Evolutionary conservation across 805 yeast genomes (phyloP).

Genomic region (Candida germanica): DNA sequence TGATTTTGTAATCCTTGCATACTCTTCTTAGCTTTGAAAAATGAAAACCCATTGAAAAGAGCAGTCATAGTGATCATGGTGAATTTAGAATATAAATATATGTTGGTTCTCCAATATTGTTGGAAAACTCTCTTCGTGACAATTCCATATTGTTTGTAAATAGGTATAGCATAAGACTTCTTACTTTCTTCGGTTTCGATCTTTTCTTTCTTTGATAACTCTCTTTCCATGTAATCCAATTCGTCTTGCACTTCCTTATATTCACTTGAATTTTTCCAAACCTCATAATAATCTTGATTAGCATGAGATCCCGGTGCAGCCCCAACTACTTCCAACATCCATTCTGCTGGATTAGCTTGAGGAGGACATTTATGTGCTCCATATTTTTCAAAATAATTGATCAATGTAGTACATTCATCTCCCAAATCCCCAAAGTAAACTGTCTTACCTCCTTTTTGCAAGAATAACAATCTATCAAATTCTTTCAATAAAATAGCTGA

Average conservation of each 20-base stretch:
- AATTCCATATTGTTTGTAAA: conserved; percentile 31
- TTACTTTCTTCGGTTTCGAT: conserved; percentile 26
- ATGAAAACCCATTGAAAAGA: conserved; percentile 68
- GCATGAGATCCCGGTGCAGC: conserved; percentile 82
- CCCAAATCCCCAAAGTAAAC: conserved; percentile 85
- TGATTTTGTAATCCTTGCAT: conserved; percentile 66
- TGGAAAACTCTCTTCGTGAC: conserved; percentile 24
- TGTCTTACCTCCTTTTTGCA: conserved; percentile 74
- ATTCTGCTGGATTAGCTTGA: conserved; percentile 53
- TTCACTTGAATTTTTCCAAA: conserved; percentile 73
- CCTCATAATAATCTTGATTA: conserved; percentile 67
- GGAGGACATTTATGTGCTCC: conserved; percentile 53
- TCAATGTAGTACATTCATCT: conserved; percentile 53
- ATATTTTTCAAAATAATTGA: conserved; percentile 64
- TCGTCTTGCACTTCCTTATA: conserved; percentile 56
- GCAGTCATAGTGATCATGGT: conserved; percentile 53
- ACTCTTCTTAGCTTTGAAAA: conserved; percentile 59
- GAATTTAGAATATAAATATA: conserved; percentile 60
- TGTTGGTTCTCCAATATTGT: conserved; percentile 54
- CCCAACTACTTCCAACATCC: conserved; percentile 87
- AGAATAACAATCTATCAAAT: conserved; percentile 68
- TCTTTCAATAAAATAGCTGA: conserved; percentile 75
- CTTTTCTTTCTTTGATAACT: conserved; percentile 25
- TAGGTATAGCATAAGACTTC: conserved; percentile 27
- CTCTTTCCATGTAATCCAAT: conserved; percentile 61